Evolutionary conservation across 2,329 filamentous ascomycete species (phyloP).

Genomic region (Didymella glomerata): DNA sequence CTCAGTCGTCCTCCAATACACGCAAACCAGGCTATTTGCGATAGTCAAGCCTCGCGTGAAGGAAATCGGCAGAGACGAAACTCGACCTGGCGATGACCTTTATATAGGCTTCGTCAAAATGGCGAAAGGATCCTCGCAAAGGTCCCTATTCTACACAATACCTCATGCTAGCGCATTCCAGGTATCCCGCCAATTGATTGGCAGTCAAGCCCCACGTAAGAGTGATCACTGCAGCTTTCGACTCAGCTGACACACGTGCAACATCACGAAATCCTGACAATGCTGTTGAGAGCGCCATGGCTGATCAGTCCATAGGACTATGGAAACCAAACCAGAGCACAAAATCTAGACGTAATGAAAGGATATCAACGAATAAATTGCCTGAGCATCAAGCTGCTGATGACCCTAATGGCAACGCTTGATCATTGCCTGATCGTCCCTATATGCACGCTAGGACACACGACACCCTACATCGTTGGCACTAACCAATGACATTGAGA

Average conservation of each 20-base stretch:
- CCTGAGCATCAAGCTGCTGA: neutral
- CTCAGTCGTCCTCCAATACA: neutral
- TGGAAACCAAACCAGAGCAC: neutral
- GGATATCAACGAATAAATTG: neutral
- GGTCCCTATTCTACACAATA: neutral
- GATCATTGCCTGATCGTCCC: neutral
- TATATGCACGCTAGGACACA: conserved; percentile 1
- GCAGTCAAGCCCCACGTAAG: neutral
- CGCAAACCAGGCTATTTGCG: neutral
- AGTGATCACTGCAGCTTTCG: neutral
- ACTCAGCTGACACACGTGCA: neutral
- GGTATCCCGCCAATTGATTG: neutral
- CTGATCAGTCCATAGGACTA: neutral
- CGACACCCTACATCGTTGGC: conserved; percentile 5
- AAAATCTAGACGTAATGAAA: neutral
- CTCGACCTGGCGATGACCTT: neutral
- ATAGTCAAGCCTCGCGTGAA: neutral
- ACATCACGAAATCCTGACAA: neutral
- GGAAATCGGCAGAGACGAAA: neutral
- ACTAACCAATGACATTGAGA: conserved; percentile 5
- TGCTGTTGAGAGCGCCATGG: neutral
- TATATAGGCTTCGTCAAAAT: neutral
- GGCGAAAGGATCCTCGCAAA: neutral
- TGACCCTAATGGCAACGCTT: neutral
- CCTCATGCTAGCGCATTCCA: conserved; percentile 1